phyloP scores from a whole-genome alignment of 805 yeast species.

The Phaffomyces opuntiae region DNA sequence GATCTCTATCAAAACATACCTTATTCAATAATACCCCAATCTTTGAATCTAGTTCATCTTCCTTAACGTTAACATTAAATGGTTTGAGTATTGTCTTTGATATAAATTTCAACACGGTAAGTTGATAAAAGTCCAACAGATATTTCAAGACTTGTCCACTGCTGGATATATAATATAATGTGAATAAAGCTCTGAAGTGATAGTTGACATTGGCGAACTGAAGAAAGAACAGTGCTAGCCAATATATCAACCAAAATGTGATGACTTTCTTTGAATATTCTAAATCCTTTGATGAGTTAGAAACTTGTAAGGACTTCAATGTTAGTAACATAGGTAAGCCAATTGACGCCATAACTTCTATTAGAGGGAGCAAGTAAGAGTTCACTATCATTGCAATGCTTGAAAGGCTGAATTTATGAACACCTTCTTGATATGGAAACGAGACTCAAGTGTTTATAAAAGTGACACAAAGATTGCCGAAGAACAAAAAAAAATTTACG shows the following conservation, averaged over 20 bases:
- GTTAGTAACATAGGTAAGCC: constrained; percentile 17
- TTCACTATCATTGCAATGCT: constrained; percentile 9
- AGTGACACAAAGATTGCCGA: too few species aligned
- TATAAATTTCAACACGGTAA: constrained; percentile 2
- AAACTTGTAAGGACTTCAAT: constrained; percentile 13
- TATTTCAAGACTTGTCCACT: not conserved
- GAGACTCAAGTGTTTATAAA: too few species aligned
- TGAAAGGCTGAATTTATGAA: not conserved
- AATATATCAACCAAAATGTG: constrained; percentile 18
- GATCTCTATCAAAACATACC: constrained; percentile 4
- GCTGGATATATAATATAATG: constrained; percentile 9
- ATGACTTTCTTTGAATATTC: constrained; percentile 4
- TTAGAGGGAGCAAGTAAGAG: constrained; percentile 10
- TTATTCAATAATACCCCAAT: constrained; percentile 1
- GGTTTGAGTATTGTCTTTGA: not conserved
- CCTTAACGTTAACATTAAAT: not conserved
- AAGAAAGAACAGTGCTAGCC: constrained; percentile 12
- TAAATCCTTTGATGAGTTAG: not conserved
- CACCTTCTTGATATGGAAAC: too few species aligned
- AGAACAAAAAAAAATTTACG: too few species aligned
- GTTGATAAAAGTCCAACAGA: constrained; percentile 9
- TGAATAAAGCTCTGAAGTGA: constrained; percentile 11
- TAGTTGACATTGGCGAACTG: constrained; percentile 10
- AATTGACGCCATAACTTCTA: constrained; percentile 9
- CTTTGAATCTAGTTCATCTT: constrained; percentile 2